A percentile compares a stretch with the other conserved stretches of the same genome.
Conservation (phyloP, 345 rosid genomes). For the Eutrema heterophyllum region DNA sequence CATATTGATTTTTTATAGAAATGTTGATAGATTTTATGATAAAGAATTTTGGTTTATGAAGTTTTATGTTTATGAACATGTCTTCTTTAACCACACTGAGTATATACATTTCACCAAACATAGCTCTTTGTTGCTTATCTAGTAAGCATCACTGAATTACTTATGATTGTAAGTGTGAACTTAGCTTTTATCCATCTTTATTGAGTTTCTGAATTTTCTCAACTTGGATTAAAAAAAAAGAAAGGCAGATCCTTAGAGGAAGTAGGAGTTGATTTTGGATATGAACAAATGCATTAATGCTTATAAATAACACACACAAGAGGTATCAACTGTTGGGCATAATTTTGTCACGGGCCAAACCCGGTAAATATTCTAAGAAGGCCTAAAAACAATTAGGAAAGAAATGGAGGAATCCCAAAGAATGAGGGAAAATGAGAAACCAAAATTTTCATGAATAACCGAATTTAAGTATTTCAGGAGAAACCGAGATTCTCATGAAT, state of each 20-base stretch:
- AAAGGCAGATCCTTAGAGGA: too few species aligned
- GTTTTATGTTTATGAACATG: neutral
- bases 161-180: slow-evolving; percentile 9
- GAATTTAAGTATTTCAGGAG: too few species aligned
- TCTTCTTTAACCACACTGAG: neutral
- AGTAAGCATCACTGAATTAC: neutral
- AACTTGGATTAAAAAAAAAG: neutral
- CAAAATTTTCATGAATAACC: too few species aligned
- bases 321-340: too few species aligned
- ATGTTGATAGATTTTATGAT: slow-evolving; percentile 20
- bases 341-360: too few species aligned
- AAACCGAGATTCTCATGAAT: too few species aligned
- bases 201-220: neutral
- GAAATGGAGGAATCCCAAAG: too few species aligned
- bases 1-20: neutral
- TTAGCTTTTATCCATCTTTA: neutral
- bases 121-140: slow-evolving; percentile 23
- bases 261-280: slow-evolving; percentile 1
- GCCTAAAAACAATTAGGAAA: too few species aligned
- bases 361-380: too few species aligned
- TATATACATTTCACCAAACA: neutral
- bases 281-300: slow-evolving; percentile 15
- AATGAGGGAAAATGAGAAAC: too few species aligned
- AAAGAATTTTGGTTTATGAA: neutral
- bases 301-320: too few species aligned